Conservation (phyloP, 2,329 filamentous ascomycete species). For the Penicillium sp. region DNA sequence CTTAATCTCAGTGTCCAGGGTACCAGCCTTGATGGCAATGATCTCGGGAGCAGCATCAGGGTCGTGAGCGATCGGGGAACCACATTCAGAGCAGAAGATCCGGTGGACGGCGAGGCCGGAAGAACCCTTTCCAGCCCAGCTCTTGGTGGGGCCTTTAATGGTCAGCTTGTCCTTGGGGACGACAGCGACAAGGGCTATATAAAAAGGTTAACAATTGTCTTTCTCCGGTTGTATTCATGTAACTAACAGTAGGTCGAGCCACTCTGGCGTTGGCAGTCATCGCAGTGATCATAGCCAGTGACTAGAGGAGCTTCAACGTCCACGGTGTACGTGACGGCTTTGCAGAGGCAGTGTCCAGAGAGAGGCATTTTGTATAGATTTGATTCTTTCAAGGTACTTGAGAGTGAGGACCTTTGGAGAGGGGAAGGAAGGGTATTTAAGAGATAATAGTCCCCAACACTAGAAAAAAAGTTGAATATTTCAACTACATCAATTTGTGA, state of each 20-base stretch:
- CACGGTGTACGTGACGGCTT: conserved; percentile 67
- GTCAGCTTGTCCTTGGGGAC: conserved; percentile 65
- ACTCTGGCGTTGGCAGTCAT: conserved; percentile 69
- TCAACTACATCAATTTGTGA: neutral
- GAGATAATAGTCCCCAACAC: neutral
- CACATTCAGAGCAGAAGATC: conserved; percentile 68
- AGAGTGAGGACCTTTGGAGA: conserved; percentile 13
- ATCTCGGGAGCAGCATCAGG: conserved; percentile 68
- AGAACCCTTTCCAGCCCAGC: conserved; percentile 57
- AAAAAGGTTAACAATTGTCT: conserved; percentile 1
- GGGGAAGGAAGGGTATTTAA: conserved; percentile 17
- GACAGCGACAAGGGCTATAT: conserved; percentile 62
- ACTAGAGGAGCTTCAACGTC: conserved; percentile 42
- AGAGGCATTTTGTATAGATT: conserved; percentile 57
- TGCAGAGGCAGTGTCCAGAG: conserved; percentile 69
- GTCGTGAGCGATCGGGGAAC: conserved; percentile 68
- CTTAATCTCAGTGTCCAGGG: conserved; percentile 63
- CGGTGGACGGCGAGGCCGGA: conserved; percentile 65
- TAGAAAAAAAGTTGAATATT: neutral
- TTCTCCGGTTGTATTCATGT: neutral
- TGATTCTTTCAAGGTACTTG: conserved; percentile 26
- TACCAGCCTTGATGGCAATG: conserved; percentile 67
- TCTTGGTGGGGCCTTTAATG: conserved; percentile 64
- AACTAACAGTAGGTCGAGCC: conserved; percentile 62
- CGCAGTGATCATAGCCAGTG: conserved; percentile 67